Percentiles rank a stretch among this genome's conserved stretches.
Conservation (phyloP, 805 yeast genomes). For the Candida tallmaniae region DNA sequence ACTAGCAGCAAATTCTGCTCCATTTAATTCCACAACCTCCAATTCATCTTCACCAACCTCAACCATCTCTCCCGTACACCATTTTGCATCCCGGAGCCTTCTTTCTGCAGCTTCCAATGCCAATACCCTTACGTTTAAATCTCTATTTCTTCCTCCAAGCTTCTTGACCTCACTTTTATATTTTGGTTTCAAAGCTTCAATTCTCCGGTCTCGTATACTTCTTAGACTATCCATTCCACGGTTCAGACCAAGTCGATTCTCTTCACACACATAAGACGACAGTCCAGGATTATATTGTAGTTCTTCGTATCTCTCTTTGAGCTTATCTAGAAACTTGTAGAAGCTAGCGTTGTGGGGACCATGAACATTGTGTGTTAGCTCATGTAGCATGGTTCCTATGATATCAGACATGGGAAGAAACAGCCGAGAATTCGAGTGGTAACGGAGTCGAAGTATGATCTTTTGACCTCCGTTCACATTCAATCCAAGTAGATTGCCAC, state of each 20-base stretch:
- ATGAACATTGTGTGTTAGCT: conserved; percentile 69
- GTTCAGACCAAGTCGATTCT: conserved; percentile 38
- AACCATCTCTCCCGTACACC: conserved; percentile 31
- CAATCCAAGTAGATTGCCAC: conserved; percentile 63
- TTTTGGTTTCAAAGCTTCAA: conserved; percentile 37
- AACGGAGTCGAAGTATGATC: conserved; percentile 67
- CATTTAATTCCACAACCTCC: conserved; percentile 25
- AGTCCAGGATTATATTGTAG: conserved; percentile 37
- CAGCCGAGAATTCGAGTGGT: conserved; percentile 43
- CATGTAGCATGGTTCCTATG: conserved; percentile 84
- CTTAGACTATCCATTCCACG: conserved; percentile 3
- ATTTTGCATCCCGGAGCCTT: conserved; percentile 48
- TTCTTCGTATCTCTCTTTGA: conserved; percentile 47
- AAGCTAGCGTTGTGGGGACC: conserved; percentile 82
- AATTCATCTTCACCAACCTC: conserved; percentile 45
- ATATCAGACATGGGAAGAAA: conserved; percentile 65
- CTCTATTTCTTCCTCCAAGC: conserved; percentile 16
- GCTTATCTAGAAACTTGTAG: conserved; percentile 58
- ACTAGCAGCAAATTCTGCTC: background rate
- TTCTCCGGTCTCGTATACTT: conserved; percentile 33
- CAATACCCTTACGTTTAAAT: conserved; percentile 28
- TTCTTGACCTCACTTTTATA: conserved; percentile 38
- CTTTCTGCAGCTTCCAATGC: conserved; percentile 61
- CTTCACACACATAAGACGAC: conserved; percentile 45
- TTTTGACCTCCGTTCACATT: conserved; percentile 77